These are phyloP conservation scores for Cercospora sesami DNA, from an alignment of 2,329 filamentous ascomycete species.

Conservation along the genomic window DNA sequence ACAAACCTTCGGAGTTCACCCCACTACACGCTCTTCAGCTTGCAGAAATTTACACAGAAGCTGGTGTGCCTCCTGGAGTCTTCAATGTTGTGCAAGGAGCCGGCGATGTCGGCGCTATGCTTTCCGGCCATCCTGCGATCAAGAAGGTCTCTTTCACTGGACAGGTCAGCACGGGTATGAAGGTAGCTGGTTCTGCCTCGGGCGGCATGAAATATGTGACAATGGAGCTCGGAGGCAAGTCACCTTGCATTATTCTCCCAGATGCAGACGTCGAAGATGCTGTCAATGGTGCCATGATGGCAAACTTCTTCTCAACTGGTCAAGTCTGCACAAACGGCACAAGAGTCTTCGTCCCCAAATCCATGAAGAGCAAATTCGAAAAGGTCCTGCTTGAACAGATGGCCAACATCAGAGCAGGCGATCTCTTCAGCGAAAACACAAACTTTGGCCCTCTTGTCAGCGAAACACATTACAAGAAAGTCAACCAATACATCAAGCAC, in stretches of 20 bases:
- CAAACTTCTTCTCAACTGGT: constrained; percentile 87
- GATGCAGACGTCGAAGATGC: constrained; percentile 76
- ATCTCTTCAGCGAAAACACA: constrained; percentile 68
- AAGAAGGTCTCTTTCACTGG: constrained; percentile 90
- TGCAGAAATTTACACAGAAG: constrained; percentile 74
- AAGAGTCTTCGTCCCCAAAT: constrained; percentile 73
- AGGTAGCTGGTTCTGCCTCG: constrained; percentile 74
- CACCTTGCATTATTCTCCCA: constrained; percentile 74
- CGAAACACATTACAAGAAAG: constrained; percentile 72
- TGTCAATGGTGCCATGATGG: constrained; percentile 89
- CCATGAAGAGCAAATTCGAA: constrained; percentile 69
- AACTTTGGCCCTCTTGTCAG: constrained; percentile 86
- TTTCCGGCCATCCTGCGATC: constrained; percentile 70
- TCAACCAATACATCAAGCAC: constrained; percentile 72
- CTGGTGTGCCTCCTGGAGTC: constrained; percentile 75
- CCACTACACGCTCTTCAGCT: constrained; percentile 77
- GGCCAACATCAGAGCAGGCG: constrained; percentile 66
- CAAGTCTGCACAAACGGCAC: constrained; percentile 95
- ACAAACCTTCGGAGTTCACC: constrained; percentile 86
- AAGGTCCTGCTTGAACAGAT: constrained; percentile 69
- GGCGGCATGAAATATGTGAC: constrained; percentile 85
- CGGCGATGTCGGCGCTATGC: constrained; percentile 72
- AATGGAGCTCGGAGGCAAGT: constrained; percentile 90
- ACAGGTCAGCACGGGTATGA: constrained; percentile 78
- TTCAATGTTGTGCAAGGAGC: constrained; percentile 86